These are phyloP conservation scores for Hirsutella minnesotensis DNA, from an alignment of 2,329 filamentous ascomycete species.

Conservation along the genomic window DNA sequence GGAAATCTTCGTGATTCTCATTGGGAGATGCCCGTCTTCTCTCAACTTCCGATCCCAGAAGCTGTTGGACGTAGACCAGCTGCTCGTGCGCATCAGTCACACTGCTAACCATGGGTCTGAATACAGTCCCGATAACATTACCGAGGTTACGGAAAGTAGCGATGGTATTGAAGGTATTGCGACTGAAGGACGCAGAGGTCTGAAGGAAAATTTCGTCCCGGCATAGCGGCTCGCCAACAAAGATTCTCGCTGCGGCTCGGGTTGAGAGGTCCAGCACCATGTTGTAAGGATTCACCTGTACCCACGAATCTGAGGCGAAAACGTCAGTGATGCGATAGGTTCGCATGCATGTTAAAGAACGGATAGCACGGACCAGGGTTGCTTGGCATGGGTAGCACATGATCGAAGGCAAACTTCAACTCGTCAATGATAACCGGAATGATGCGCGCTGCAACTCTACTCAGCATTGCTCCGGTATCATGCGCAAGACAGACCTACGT, in stretches of 20 bases:
- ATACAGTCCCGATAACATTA: neutral
- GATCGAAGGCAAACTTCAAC: constrained; percentile 4
- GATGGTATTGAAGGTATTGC: constrained; percentile 7
- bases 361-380: neutral
- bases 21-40: constrained; percentile 1
- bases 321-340: neutral
- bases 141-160: constrained; percentile 6
- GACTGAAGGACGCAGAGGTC: constrained; percentile 6
- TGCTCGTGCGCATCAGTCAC: constrained; percentile 5
- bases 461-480: neutral
- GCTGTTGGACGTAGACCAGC: constrained; percentile 5
- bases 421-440: constrained; percentile 7
- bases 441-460: constrained; percentile 2
- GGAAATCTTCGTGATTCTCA: constrained; percentile 7
- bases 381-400: constrained; percentile 1
- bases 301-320: constrained; percentile 1
- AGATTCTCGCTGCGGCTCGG: constrained; percentile 7
- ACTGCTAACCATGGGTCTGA: constrained; percentile 2
- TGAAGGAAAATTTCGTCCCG: constrained; percentile 6
- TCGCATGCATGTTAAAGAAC: neutral
- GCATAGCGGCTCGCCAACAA: constrained; percentile 7
- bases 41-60: constrained; percentile 5
- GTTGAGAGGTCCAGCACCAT: constrained; percentile 6
- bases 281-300: constrained; percentile 5
- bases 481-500: constrained; percentile 1